These are phyloP conservation scores for Xylaria sp. DNA, from an alignment of 2,329 filamentous ascomycete species.

Conservation along the genomic window DNA sequence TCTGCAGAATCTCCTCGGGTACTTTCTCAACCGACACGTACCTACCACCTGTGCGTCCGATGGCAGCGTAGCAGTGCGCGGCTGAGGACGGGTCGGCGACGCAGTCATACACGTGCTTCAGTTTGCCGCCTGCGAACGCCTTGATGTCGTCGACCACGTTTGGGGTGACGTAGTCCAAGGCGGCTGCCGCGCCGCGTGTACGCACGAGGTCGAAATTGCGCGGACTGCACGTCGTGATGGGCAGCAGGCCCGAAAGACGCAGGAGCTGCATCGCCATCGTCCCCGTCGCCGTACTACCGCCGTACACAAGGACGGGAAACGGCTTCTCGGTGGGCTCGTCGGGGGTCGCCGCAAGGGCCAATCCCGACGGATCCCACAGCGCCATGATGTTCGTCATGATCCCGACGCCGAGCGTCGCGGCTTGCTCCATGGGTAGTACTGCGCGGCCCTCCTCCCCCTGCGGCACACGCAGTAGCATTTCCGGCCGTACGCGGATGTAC, in stretches of 20 bases:
- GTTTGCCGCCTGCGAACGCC: conserved; percentile 55
- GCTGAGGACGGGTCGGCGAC: conserved; percentile 55
- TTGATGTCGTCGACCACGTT: conserved; percentile 59
- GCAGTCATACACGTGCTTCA: conserved; percentile 61
- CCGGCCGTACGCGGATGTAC: conserved; percentile 25
- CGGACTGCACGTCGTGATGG: conserved; percentile 28
- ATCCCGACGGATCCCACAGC: conserved; percentile 2
- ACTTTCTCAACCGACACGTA: conserved; percentile 39
- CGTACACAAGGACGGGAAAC: conserved; percentile 42
- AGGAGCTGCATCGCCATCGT: conserved; percentile 32
- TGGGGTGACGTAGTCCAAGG: conserved; percentile 62
- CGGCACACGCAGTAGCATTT: conserved; percentile 19
- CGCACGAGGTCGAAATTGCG: conserved; percentile 41
- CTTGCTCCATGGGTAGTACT: neutral
- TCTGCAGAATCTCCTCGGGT: conserved; percentile 3
- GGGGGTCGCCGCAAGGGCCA: conserved; percentile 6
- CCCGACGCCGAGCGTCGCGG: conserved; percentile 28
- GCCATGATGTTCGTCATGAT: conserved; percentile 20
- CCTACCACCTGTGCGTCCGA: conserved; percentile 45
- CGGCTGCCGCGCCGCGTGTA: conserved; percentile 58
- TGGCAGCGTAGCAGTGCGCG: conserved; percentile 54
- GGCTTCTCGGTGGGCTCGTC: conserved; percentile 7
- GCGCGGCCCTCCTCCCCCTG: neutral
- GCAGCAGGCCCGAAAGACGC: conserved; percentile 6
- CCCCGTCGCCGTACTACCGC: conserved; percentile 34